phyloP scores from a whole-genome alignment of 306 rosid genomes.

The Nissolia schottii region DNA sequence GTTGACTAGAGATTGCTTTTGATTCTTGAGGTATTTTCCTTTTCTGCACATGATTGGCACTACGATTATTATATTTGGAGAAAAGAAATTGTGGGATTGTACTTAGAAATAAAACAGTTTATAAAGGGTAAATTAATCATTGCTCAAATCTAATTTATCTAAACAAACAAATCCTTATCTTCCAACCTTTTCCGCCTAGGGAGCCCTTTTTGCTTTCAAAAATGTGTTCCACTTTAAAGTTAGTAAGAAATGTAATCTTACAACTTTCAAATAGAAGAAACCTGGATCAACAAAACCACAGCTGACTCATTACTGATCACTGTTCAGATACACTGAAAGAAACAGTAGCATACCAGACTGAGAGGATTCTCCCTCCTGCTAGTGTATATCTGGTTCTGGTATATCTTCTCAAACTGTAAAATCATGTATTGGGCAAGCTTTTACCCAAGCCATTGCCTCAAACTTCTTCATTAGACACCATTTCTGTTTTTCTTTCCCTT shows the following conservation, averaged over 20 bases:
- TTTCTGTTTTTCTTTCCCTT: background rate
- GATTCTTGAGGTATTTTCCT: background rate
- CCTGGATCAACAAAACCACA: background rate
- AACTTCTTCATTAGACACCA: background rate
- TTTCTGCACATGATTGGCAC: background rate
- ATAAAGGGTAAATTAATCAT: conserved; percentile 25
- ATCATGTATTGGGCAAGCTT: background rate
- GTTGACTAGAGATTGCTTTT: background rate
- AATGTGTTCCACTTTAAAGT: background rate
- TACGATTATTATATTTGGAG: background rate
- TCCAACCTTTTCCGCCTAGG: background rate
- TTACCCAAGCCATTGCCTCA: background rate
- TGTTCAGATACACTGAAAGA: background rate
- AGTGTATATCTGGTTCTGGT: background rate
- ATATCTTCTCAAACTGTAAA: too few species aligned
- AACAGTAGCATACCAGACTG: background rate
- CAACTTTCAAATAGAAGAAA: background rate
- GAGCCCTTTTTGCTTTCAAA: background rate
- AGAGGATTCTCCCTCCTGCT: background rate
- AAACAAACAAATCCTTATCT: background rate
- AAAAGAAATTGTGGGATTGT: background rate
- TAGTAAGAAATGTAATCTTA: background rate
- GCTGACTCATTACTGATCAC: background rate
- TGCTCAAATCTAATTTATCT: conserved; percentile 15
- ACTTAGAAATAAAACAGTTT: background rate